Conservation (phyloP, 1,284 basidiomycete genomes). For the Heterobasidion occidentale region DNA sequence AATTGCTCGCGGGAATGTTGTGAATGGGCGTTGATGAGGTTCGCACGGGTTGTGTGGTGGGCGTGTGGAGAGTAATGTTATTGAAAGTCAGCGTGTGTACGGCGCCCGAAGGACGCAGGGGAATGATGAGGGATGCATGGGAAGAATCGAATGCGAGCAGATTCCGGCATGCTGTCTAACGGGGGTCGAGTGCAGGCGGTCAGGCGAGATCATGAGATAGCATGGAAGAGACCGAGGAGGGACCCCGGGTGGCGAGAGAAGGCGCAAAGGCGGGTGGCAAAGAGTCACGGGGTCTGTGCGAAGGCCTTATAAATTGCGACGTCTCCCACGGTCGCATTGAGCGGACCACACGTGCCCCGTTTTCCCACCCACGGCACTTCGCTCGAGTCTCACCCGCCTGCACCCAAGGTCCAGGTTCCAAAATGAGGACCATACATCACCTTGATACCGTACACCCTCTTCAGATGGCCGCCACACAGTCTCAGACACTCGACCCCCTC, state of each 20-base stretch:
- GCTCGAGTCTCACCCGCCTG: slow-evolving; percentile 22
- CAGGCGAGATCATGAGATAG: no score
- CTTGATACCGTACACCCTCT: slow-evolving; percentile 24
- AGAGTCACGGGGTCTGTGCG: slow-evolving; percentile 19
- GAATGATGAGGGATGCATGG: no score
- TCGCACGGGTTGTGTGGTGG: background rate
- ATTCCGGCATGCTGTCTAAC: no score
- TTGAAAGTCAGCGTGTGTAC: no score
- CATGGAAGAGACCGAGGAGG: no score
- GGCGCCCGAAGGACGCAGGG: no score
- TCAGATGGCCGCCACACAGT: slow-evolving; percentile 32
- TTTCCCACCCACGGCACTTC: slow-evolving; percentile 27
- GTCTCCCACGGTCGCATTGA: slow-evolving; percentile 9
- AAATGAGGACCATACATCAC: slow-evolving; percentile 15
- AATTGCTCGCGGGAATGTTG: slow-evolving; percentile 2
- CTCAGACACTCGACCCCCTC: slow-evolving; percentile 20
- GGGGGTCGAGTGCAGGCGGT: no score
- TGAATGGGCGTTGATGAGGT: slow-evolving; percentile 6
- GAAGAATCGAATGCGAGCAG: no score
- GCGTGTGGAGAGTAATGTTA: background rate
- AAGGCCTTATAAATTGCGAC: slow-evolving; percentile 24
- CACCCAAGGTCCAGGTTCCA: slow-evolving; percentile 6
- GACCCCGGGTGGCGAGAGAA: no score
- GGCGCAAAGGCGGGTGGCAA: slow-evolving; percentile 4
- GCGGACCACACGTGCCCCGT: slow-evolving; percentile 22